Percentiles rank a stretch among this genome's conserved stretches.
Evolutionary conservation across 768 basidiomycete species (phyloP).

Genomic region (Sistotremastrum niveocremeum): DNA sequence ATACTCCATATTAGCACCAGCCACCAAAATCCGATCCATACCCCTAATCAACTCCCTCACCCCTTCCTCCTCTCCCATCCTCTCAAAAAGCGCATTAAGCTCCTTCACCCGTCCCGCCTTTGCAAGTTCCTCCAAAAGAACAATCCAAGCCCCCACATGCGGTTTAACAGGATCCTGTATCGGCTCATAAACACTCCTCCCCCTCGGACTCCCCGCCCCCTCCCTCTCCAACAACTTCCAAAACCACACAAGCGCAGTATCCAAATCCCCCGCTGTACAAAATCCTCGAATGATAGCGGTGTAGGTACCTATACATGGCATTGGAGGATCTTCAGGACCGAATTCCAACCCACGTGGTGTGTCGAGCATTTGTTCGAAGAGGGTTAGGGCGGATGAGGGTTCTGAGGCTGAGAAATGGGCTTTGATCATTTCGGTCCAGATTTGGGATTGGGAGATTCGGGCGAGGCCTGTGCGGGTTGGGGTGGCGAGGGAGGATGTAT

Average conservation of each 20-base stretch:
- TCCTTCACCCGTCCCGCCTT: conserved; percentile 33
- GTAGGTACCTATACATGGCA: conserved; percentile 50
- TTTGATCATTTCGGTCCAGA: conserved; percentile 70
- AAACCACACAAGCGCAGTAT: conserved; percentile 61
- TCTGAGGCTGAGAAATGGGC: conserved; percentile 54
- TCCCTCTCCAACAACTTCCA: conserved; percentile 40
- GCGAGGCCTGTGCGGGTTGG: conserved; percentile 2
- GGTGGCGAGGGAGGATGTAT: conserved; percentile 2
- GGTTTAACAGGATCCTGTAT: conserved; percentile 36
- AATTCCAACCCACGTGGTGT: conserved; percentile 21
- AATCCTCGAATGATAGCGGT: conserved; percentile 54
- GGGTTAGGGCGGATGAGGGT: conserved; percentile 45
- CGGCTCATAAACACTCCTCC: conserved; percentile 26
- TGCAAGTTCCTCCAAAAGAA: conserved; percentile 48
- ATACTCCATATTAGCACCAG: conserved; percentile 26
- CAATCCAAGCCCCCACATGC: conserved; percentile 36
- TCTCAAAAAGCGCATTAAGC: conserved; percentile 39
- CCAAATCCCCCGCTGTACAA: conserved; percentile 42
- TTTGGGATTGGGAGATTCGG: conserved; percentile 26
- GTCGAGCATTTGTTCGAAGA: conserved; percentile 63
- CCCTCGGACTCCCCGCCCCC: conserved; percentile 6
- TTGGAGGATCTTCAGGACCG: conserved; percentile 31
- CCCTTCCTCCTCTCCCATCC: conserved; percentile 18
- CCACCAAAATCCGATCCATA: conserved; percentile 29
- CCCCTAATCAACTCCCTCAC: conserved; percentile 22